Conservation (phyloP, 2,329 filamentous ascomycete species). For the Aulographum hederae region DNA sequence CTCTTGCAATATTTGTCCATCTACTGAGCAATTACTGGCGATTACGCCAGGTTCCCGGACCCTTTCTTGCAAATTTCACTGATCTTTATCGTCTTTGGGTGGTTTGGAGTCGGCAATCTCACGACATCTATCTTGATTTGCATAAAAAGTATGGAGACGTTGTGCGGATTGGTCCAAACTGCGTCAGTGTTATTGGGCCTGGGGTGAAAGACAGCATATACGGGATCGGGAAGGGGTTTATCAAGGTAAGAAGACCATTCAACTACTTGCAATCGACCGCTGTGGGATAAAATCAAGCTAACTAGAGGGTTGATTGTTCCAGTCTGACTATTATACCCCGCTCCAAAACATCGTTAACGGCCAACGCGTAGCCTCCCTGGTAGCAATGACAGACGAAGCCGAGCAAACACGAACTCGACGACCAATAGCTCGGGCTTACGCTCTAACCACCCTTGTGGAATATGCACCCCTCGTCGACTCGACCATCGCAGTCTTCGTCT, state of each 20-base stretch:
- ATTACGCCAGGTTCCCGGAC: not conserved
- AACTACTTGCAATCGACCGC: no score
- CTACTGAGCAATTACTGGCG: not conserved
- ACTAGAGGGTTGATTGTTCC: no score
- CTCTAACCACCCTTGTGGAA: not conserved
- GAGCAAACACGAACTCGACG: not conserved
- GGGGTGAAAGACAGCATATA: not conserved
- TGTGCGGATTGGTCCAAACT: not conserved
- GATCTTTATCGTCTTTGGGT: not conserved
- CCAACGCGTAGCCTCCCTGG: not conserved
- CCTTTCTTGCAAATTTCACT: not conserved
- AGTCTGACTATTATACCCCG: not conserved
- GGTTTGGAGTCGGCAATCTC: not conserved
- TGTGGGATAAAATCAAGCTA: no score
- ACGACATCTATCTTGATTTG: not conserved
- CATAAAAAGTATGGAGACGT: conserved; percentile 1
- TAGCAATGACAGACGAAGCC: not conserved
- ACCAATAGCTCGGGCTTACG: not conserved
- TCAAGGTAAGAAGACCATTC: no score
- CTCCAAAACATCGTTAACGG: conserved; percentile 1
- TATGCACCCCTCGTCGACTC: not conserved
- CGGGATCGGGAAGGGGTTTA: not conserved
- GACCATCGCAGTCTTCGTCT: not conserved
- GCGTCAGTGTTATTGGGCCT: not conserved
- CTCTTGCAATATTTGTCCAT: not conserved